phyloP scores from a whole-genome alignment of 2,329 filamentous ascomycete genomes.

The Sphaerulina populicola region DNA sequence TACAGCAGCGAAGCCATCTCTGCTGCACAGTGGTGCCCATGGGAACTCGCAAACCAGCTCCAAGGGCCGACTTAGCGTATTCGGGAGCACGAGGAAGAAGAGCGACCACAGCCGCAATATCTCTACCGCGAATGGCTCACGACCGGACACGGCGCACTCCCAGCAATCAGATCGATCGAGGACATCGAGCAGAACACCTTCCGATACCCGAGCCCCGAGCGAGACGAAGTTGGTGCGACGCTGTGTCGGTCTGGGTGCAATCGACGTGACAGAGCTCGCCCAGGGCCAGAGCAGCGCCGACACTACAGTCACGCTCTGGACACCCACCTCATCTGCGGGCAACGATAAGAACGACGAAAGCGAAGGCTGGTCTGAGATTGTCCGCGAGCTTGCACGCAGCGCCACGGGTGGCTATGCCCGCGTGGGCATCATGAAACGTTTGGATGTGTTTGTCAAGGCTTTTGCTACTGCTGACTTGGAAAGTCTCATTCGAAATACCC shows the following conservation, averaged over 20 bases:
- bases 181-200: slow-evolving; percentile 14
- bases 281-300: slow-evolving; percentile 23
- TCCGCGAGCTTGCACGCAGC: slow-evolving; percentile 66
- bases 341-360: slow-evolving; percentile 52
- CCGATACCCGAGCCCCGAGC: slow-evolving; percentile 9
- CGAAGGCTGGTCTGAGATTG: slow-evolving; percentile 64
- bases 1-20: slow-evolving; percentile 12
- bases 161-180: slow-evolving; percentile 19
- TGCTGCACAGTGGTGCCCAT: slow-evolving; percentile 13
- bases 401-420: slow-evolving; percentile 56
- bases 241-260: slow-evolving; percentile 65
- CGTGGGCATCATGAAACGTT: slow-evolving; percentile 53
- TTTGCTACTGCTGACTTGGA: slow-evolving; percentile 75
- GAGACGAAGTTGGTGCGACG: slow-evolving; percentile 53
- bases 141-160: slow-evolving; percentile 26
- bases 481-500: slow-evolving; percentile 71
- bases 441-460: slow-evolving; percentile 70
- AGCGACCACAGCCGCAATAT: slow-evolving; percentile 17
- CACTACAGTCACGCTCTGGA: slow-evolving; percentile 60
- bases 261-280: slow-evolving; percentile 56
- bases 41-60: slow-evolving; percentile 22
- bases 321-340: slow-evolving; percentile 46
- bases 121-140: slow-evolving; percentile 11
- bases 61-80: slow-evolving; percentile 45
- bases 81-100: slow-evolving; percentile 56